A percentile compares a stretch with the other conserved stretches of the same genome.
Conservation (phyloP, 2,329 filamentous ascomycete species). For the Polychaeton citri region DNA sequence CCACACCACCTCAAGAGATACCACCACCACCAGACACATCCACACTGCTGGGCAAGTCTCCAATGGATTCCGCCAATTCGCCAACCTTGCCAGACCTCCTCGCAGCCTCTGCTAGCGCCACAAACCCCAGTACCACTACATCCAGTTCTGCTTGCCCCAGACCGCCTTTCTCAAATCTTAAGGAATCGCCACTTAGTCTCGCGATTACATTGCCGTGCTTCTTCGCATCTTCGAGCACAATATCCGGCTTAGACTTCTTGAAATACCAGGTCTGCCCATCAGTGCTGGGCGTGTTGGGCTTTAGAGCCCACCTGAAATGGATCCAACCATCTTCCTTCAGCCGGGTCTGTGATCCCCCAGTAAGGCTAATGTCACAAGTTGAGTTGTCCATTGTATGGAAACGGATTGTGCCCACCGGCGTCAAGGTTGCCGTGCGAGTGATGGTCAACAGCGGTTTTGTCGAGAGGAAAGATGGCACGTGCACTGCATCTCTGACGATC, state of each 20-base stretch:
- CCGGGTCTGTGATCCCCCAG: constrained; percentile 4
- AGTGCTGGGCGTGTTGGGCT: constrained; percentile 4
- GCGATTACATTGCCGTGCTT: constrained; percentile 8
- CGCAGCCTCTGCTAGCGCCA: constrained; percentile 13
- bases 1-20: not conserved
- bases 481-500: constrained; percentile 8
- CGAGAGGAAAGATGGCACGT: constrained; percentile 10
- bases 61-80: constrained; percentile 1
- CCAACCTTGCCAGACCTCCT: constrained; percentile 2
- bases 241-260: constrained; percentile 5
- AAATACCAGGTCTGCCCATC: constrained; percentile 4
- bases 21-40: constrained; percentile 5
- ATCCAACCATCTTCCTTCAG: constrained; percentile 8
- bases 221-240: constrained; percentile 9
- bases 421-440: constrained; percentile 3
- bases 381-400: constrained; percentile 8
- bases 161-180: constrained; percentile 9
- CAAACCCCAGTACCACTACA: constrained; percentile 10
- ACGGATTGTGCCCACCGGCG: constrained; percentile 8
- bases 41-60: constrained; percentile 7
- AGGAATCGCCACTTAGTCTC: constrained; percentile 9
- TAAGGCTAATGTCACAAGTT: constrained; percentile 8
- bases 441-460: constrained; percentile 9
- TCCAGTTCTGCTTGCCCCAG: constrained; percentile 9
- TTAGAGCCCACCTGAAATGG: constrained; percentile 10